phyloP scores from a whole-genome alignment of 305 asterid species.

The Petunia hybrid region DNA sequence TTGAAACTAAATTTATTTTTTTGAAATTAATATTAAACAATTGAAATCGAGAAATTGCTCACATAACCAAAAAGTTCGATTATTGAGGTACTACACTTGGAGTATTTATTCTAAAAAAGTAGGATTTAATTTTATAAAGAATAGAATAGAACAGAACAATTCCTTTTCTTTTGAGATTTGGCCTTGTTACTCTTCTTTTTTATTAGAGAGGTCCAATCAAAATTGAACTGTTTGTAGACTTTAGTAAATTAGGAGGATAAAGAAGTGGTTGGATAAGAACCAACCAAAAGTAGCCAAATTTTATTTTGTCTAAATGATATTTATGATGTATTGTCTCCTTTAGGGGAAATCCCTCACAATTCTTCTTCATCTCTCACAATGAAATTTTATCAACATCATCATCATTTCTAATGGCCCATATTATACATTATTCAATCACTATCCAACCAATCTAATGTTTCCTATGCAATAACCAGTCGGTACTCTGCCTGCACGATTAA shows the following conservation, averaged over 20 bases:
- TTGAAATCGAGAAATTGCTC: too few relatives aligned
- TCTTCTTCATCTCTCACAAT: background rate
- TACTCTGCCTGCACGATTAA: background rate
- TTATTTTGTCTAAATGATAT: background rate
- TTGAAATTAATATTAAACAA: too few relatives aligned
- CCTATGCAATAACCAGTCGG: background rate
- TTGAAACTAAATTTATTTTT: too few relatives aligned
- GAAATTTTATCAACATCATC: background rate
- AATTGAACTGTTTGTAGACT: background rate
- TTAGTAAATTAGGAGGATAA: background rate
- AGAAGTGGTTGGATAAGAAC: slow-evolving; percentile 29
- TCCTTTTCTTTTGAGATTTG: too few relatives aligned
- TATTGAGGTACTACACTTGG: too few relatives aligned
- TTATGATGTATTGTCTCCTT: slow-evolving; percentile 1
- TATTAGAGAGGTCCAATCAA: background rate
- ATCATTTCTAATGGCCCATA: background rate
- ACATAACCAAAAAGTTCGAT: too few relatives aligned
- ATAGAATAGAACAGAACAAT: too few relatives aligned
- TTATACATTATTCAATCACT: background rate
- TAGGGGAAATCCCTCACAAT: background rate
- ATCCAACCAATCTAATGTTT: background rate
- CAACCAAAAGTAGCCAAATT: slow-evolving; percentile 28
- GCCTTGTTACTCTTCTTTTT: background rate
- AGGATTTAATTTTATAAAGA: too few relatives aligned
- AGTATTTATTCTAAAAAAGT: too few relatives aligned